Percentiles rank a stretch among this genome's conserved stretches.
Evolutionary conservation across 2,329 filamentous ascomycete genomes (phyloP).

Genomic region (Botrytis hyacinthi): DNA sequence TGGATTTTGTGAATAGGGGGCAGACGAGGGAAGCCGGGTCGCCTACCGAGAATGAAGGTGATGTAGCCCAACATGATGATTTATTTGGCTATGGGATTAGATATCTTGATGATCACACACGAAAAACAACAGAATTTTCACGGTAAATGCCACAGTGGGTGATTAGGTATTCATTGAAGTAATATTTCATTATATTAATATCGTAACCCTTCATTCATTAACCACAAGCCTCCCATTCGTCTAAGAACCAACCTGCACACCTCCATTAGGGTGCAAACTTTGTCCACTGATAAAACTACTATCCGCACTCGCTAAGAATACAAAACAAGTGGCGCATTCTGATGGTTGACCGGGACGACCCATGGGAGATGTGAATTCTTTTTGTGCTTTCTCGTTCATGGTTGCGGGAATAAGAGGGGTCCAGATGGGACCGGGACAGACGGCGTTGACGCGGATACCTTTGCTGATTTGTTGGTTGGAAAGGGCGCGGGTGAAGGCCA

Average conservation of each 20-base stretch:
- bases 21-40: too few species aligned
- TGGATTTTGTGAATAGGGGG: background rate
- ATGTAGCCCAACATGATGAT: background rate
- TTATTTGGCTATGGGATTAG: background rate
- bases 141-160: rapidly evolving
- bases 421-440: constrained; percentile 79
- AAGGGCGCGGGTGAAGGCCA: constrained; percentile 75
- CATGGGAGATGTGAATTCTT: constrained; percentile 72
- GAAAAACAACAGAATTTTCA: background rate
- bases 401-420: constrained; percentile 72
- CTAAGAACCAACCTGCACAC: constrained; percentile 49
- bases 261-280: constrained; percentile 63
- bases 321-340: constrained; percentile 78
- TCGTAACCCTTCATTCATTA: background rate
- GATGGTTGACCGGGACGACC: constrained; percentile 75
- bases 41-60: background rate
- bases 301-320: constrained; percentile 75
- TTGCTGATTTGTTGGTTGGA: constrained; percentile 71
- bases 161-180: background rate
- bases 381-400: constrained; percentile 67
- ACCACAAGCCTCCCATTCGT: background rate
- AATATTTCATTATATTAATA: background rate
- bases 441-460: constrained; percentile 73
- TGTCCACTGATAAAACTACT: constrained; percentile 74
- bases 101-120: background rate